Base-by-base conservation (phyloP, 768 basidiomycete species). In the Russula brevipes region DNA sequence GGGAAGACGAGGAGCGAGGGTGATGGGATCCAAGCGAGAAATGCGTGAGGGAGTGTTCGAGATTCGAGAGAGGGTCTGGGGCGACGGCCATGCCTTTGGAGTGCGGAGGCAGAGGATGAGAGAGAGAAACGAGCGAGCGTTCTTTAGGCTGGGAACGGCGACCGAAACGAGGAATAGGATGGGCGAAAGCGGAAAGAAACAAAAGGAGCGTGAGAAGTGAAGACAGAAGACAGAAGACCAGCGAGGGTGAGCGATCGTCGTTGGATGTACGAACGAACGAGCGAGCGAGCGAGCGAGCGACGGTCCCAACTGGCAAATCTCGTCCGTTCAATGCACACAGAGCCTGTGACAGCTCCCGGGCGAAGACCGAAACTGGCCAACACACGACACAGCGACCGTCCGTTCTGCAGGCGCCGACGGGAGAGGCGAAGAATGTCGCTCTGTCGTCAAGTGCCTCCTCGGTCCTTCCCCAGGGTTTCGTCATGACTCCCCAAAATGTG, bases 291-390 rank as follows among this genome's bases (percentile, higher is more conserved):
- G 24, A 24, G 24, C 24, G 24, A 24, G 24, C 24, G 24, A 24
- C 24, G 24, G 24, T 24, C 24, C 24, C 24, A 24, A 24, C 24
- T 24, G 24, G 24, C 24, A 24, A 24, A 24, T 24, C 24, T 24
- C 24, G 24, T 24, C 24, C 24, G 24, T 24, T 24, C 24, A 1
- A 24, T 24, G 24, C 56, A 19, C n/a, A 31, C 16, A 33, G 4
- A 17, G n/a, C 19, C 24, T 24, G 24, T 62, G 51, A 53, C 64
- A 57, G 66, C 50, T 53, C 46, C 41, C 38, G 24, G 36, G 47
- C 49, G 46, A 58, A 69, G 59, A 66, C 47, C 67, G 57, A 66
- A 66, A 54, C 64, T n/a, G 24, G n/a, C 35, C 47, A 31, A 57
- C 19, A 56, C 60, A 19, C 38, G 24, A 50, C 33, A 11, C 57